Percentiles rank a stretch among this genome's conserved stretches.
phyloP scores from a whole-genome alignment of 2,329 filamentous ascomycete genomes.

The Monosporascus cannonballus region DNA sequence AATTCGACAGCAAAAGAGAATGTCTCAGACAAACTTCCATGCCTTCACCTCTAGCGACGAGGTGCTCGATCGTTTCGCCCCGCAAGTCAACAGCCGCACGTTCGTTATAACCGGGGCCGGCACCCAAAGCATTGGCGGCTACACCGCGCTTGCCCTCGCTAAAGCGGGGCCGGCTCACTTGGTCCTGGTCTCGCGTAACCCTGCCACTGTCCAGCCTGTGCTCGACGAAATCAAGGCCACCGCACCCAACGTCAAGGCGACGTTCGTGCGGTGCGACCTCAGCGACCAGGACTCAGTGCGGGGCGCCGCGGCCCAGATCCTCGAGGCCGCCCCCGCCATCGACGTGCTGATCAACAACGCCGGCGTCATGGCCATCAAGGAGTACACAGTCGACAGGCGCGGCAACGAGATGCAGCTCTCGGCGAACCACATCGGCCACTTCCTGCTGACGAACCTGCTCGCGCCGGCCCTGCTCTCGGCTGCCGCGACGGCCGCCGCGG shows the following conservation, averaged over 20 bases:
- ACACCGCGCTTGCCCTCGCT: conserved; percentile 3
- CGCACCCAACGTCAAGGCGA: conserved; percentile 7
- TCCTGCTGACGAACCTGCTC: conserved; percentile 14
- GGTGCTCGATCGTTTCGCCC: not conserved
- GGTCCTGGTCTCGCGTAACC: conserved; percentile 12
- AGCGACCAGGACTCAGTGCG: conserved; percentile 12
- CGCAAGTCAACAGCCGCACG: conserved; percentile 9
- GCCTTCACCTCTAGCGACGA: not conserved
- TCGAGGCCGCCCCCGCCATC: conserved; percentile 6
- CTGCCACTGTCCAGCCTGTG: conserved; percentile 10
- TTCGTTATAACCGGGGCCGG: conserved; percentile 13
- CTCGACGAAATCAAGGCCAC: conserved; percentile 9
- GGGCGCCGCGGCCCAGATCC: conserved; percentile 8
- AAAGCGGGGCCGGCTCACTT: conserved; percentile 7
- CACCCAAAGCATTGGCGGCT: conserved; percentile 1
- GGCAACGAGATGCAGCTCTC: conserved; percentile 11
- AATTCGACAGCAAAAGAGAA: not conserved
- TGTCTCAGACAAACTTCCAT: not conserved
- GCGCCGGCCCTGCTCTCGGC: conserved; percentile 1
- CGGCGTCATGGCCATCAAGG: conserved; percentile 7
- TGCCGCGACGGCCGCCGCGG: not conserved
- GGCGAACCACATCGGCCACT: conserved; percentile 15
- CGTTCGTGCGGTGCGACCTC: conserved; percentile 12
- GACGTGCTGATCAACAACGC: conserved; percentile 14
- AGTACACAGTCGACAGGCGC: conserved; percentile 14